Percentiles rank a stretch among this genome's conserved stretches.
Conservation (phyloP, 345 rosid species). For the Chamaenerion angustifolium region DNA sequence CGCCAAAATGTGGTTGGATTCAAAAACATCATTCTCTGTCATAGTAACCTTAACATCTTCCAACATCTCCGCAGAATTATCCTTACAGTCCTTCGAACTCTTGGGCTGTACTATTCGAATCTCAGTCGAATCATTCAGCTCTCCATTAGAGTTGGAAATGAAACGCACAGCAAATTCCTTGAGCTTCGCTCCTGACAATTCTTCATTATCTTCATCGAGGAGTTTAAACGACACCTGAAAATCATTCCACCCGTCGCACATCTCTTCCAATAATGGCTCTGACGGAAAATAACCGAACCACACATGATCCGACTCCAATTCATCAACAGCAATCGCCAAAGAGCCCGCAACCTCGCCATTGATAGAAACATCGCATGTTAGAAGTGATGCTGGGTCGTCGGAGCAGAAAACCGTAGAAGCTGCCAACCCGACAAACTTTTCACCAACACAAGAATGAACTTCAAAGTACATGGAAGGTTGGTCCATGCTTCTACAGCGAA, state of each 20-base stretch:
- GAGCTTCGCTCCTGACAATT: not conserved
- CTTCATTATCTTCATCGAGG: not conserved
- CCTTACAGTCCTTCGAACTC: not conserved
- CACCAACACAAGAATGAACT: not conserved
- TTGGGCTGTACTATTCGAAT: not conserved
- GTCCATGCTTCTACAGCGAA: not conserved
- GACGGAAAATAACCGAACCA: conserved; percentile 3
- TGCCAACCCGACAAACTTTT: conserved; percentile 1
- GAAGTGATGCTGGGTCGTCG: not conserved
- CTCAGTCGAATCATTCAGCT: not conserved
- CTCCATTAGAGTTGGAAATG: not conserved
- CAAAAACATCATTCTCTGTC: not conserved
- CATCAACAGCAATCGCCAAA: not conserved
- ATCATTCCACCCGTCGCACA: not conserved
- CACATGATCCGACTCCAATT: not conserved
- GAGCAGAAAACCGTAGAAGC: not conserved
- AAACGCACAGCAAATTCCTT: not conserved
- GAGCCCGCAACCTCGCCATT: not conserved
- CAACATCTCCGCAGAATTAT: not conserved
- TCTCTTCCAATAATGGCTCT: not conserved
- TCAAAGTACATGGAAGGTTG: conserved; percentile 1
- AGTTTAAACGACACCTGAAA: not conserved
- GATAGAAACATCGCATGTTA: conserved; percentile 1
- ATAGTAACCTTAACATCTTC: not conserved
- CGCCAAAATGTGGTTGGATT: not conserved